Evolutionary conservation across 2,329 filamentous ascomycete species (phyloP).

Genomic region (Zelopaecilomyces penicillatus): DNA sequence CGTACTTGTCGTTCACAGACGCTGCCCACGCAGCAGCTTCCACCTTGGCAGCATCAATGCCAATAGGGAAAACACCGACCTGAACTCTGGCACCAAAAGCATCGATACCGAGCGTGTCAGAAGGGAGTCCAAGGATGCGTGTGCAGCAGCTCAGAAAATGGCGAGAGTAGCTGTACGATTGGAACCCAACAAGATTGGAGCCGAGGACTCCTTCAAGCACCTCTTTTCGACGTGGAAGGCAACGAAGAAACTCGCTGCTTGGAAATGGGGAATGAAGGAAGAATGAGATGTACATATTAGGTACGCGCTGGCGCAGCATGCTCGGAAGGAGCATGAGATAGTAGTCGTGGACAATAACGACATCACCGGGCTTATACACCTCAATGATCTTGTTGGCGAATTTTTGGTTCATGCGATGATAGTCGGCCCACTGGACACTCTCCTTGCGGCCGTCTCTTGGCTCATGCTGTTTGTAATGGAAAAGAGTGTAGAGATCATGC

Average conservation of each 20-base stretch:
- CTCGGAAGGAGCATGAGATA: conserved; percentile 84
- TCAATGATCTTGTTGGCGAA: conserved; percentile 86
- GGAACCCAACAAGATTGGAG: conserved; percentile 88
- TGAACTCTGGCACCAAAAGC: conserved; percentile 83
- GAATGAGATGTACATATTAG: conserved; percentile 89
- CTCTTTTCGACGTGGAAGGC: conserved; percentile 80
- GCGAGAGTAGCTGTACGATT: conserved; percentile 89
- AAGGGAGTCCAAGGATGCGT: conserved; percentile 81
- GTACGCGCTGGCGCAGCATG: conserved; percentile 75
- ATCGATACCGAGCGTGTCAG: conserved; percentile 75
- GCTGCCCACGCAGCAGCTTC: conserved; percentile 66
- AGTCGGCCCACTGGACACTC: conserved; percentile 81
- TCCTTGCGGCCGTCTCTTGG: conserved; percentile 78
- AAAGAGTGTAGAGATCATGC: conserved; percentile 82
- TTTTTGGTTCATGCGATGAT: conserved; percentile 84
- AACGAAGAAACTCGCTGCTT: conserved; percentile 90
- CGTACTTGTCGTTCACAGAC: conserved; percentile 61
- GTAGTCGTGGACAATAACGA: conserved; percentile 90
- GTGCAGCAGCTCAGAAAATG: conserved; percentile 95
- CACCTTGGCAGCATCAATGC: conserved; percentile 79
- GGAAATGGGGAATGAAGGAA: conserved; percentile 93
- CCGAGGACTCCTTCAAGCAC: conserved; percentile 83
- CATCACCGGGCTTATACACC: conserved; percentile 84
- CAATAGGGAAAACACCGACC: conserved; percentile 89
- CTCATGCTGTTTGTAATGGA: conserved; percentile 94